Percentiles rank a stretch among this genome's conserved stretches.
Evolutionary conservation across 2,329 filamentous ascomycete genomes (phyloP).

Genomic region (Cercospora sp.): DNA sequence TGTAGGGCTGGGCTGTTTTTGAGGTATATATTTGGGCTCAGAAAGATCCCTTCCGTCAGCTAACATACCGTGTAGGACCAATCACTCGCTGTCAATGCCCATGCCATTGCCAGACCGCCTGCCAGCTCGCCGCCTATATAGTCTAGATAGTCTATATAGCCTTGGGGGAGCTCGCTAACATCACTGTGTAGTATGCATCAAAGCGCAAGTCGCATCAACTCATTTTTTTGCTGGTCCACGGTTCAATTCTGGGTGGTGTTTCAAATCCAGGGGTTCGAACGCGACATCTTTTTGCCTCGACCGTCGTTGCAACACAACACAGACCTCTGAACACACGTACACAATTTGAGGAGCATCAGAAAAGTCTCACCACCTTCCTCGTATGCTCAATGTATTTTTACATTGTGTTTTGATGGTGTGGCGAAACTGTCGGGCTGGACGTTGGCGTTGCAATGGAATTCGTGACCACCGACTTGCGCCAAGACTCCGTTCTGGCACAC

Average conservation of each 20-base stretch:
- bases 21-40: not conserved
- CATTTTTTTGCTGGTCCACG: not conserved
- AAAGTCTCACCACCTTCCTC: not conserved
- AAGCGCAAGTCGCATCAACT: not conserved
- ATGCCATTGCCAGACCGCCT: not conserved
- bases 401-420: not conserved
- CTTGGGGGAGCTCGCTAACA: not conserved
- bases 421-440: not conserved
- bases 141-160: not conserved
- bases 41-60: not conserved
- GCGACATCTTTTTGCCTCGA: not conserved
- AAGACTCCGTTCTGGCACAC: not conserved
- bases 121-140: not conserved
- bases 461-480: not conserved
- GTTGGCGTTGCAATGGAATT: not conserved
- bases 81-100: not conserved
- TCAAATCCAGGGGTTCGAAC: constrained; percentile 1
- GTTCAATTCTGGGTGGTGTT: not conserved
- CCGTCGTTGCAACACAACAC: not conserved
- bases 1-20: not conserved
- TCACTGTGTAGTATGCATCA: not conserved
- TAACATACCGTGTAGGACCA: not conserved
- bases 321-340: not conserved
- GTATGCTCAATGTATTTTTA: not conserved
- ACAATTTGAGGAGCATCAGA: not conserved